phyloP scores from a whole-genome alignment of 192 early-diverging fungal species.

The Coemansia sp. region DNA sequence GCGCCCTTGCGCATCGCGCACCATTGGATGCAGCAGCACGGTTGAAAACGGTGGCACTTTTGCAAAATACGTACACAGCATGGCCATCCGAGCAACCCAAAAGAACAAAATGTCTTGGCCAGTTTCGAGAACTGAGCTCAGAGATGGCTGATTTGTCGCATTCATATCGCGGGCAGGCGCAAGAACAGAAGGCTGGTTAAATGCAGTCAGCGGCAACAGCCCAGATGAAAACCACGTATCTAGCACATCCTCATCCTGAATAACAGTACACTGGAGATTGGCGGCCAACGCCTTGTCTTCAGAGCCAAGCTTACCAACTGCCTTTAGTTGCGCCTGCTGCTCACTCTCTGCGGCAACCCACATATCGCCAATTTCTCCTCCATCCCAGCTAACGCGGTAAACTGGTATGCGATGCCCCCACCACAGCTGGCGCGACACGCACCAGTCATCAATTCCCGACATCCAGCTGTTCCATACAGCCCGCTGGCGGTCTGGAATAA shows the following conservation, averaged over 20 bases:
- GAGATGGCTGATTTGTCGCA: conserved; percentile 13
- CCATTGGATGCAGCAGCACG: conserved; percentile 94
- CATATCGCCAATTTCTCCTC: background rate
- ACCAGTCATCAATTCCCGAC: conserved; percentile 91
- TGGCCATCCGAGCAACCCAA: conserved; percentile 98
- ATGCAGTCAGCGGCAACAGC: conserved; percentile 81
- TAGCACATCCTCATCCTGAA: conserved; percentile 83
- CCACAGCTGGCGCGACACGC: conserved; percentile 96
- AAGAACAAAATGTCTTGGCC: conserved; percentile 98
- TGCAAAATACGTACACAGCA: conserved; percentile 86
- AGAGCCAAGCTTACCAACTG: conserved; percentile 8
- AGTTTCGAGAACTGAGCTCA: conserved; percentile 85
- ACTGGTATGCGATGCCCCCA: conserved; percentile 97
- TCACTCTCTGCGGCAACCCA: conserved; percentile 47
- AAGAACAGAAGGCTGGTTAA: conserved; percentile 12
- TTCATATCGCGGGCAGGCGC: background rate
- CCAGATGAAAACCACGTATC: conserved; percentile 99
- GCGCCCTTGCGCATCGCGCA: conserved; percentile 61
- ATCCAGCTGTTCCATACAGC: conserved; percentile 91
- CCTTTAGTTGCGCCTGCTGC: conserved; percentile 37
- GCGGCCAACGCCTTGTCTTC: background rate
- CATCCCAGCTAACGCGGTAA: conserved; percentile 65
- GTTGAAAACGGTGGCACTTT: conserved; percentile 79
- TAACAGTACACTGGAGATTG: background rate
- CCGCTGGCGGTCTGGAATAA: conserved; percentile 71